phyloP scores from a whole-genome alignment of 805 yeast genomes.

The Candida germanica region DNA sequence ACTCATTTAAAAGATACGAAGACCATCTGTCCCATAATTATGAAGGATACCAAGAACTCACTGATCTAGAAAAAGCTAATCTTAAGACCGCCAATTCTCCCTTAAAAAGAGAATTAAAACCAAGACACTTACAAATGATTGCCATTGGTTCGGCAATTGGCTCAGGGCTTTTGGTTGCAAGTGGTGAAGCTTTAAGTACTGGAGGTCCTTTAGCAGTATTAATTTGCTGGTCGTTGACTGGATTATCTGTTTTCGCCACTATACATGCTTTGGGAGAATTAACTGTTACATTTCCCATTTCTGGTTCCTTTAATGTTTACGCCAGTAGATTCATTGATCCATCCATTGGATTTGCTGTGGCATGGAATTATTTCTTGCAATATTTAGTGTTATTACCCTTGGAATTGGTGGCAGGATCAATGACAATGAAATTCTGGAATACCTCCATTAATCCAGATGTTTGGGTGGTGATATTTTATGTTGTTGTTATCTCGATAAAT shows the following conservation, averaged over 20 bases:
- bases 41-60: constrained; percentile 18
- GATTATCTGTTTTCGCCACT: constrained; percentile 34
- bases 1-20: constrained; percentile 43
- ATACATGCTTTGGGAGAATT: constrained; percentile 45
- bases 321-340: constrained; percentile 65
- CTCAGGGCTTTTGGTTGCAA: constrained; percentile 41
- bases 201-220: constrained; percentile 42
- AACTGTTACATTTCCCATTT: constrained; percentile 42
- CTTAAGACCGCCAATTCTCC: constrained; percentile 39
- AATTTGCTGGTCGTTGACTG: constrained; percentile 38
- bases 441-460: constrained; percentile 51
- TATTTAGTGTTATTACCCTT: constrained; percentile 57
- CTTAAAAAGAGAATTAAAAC: constrained; percentile 29
- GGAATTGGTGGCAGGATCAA: constrained; percentile 60
- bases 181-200: constrained; percentile 34
- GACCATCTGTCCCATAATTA: constrained; percentile 19
- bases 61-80: constrained; percentile 40
- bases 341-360: constrained; percentile 68
- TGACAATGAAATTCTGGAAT: constrained; percentile 57
- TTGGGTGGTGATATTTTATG: constrained; percentile 57
- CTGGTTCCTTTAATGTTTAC: constrained; percentile 49
- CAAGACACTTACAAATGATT: constrained; percentile 41
- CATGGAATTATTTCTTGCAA: constrained; percentile 67
- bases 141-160: constrained; percentile 45
- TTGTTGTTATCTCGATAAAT: constrained; percentile 43